Evolutionary conservation across 495 filamentous ascomycete genomes (phyloP).

Genomic region (Friedmanniomyces simplex): DNA sequence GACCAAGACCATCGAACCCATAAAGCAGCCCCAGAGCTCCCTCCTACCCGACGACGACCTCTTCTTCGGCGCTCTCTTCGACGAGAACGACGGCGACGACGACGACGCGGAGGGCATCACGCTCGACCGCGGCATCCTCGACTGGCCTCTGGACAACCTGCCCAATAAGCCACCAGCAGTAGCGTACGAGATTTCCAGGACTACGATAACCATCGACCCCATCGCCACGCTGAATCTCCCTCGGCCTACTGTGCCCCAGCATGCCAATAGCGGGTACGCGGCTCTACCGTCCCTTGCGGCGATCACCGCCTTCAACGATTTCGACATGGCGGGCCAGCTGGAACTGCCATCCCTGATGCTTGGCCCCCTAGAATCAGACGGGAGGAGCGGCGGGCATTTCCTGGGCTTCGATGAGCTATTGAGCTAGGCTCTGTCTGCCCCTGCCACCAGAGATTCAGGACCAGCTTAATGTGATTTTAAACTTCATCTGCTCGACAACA

Average conservation of each 20-base stretch:
- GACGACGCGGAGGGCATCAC: constrained; percentile 22
- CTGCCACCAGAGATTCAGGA: no score
- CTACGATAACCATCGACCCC: constrained; percentile 18
- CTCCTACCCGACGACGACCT: constrained; percentile 17
- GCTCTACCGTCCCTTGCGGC: constrained; percentile 6
- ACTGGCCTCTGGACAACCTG: constrained; percentile 12
- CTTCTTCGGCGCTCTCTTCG: constrained; percentile 17
- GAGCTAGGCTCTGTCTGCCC: no score
- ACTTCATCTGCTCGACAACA: no score
- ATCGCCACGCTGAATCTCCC: constrained; percentile 21
- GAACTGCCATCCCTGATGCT: constrained; percentile 11
- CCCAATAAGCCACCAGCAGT: no score
- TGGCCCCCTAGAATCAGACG: constrained; percentile 1
- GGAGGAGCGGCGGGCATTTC: constrained; percentile 7
- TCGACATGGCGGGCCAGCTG: not conserved
- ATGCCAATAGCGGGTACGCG: constrained; percentile 2
- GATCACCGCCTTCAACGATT: not conserved
- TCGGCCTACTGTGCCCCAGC: not conserved
- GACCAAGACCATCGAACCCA: constrained; percentile 10
- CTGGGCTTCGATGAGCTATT: constrained; percentile 8
- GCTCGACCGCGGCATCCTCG: constrained; percentile 28
- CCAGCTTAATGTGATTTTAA: no score
- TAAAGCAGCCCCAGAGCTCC: constrained; percentile 8
- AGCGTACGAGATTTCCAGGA: not conserved
- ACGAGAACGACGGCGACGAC: constrained; percentile 20